These are phyloP conservation scores for Plectosphaerella plurivora DNA, from an alignment of 2,329 filamentous ascomycete genomes.

Conservation along the genomic window DNA sequence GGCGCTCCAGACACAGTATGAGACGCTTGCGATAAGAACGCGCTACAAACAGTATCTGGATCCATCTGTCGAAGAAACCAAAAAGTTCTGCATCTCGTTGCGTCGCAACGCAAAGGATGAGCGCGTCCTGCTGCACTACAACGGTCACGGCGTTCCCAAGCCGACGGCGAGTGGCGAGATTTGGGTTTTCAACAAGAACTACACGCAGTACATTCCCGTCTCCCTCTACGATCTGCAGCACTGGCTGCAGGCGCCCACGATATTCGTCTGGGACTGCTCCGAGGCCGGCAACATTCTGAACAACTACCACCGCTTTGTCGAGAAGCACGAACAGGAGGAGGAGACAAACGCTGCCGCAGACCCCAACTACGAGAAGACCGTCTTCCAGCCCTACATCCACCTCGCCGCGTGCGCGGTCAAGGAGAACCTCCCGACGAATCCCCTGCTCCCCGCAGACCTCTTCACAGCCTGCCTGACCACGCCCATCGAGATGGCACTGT, in stretches of 20 bases:
- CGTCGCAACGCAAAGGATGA: slow-evolving; percentile 93
- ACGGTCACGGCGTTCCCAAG: slow-evolving; percentile 94
- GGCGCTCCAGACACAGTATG: slow-evolving; percentile 92
- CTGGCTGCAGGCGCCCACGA: slow-evolving; percentile 91
- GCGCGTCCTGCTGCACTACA: slow-evolving; percentile 96
- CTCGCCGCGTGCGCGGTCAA: slow-evolving; percentile 86
- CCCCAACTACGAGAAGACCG: slow-evolving; percentile 76
- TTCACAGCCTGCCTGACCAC: slow-evolving; percentile 96
- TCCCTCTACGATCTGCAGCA: slow-evolving; percentile 92
- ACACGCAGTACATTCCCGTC: slow-evolving; percentile 97
- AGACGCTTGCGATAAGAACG: slow-evolving; percentile 90
- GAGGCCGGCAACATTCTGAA: slow-evolving; percentile 92
- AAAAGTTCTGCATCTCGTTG: slow-evolving; percentile 89
- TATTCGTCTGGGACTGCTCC: slow-evolving; percentile 97
- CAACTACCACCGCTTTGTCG: slow-evolving; percentile 91
- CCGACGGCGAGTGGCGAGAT: slow-evolving; percentile 95
- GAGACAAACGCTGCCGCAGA: slow-evolving; percentile 71
- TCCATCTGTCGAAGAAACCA: slow-evolving; percentile 94
- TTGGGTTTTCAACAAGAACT: slow-evolving; percentile 99
- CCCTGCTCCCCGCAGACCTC: slow-evolving; percentile 85
- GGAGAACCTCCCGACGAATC: slow-evolving; percentile 93
- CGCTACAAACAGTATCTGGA: slow-evolving; percentile 96
- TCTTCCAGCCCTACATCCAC: slow-evolving; percentile 70
- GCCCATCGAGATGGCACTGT: slow-evolving; percentile 93
- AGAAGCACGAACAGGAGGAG: slow-evolving; percentile 92